These are phyloP conservation scores for Boletellus ananiceps DNA, from an alignment of 768 basidiomycete species.

Conservation along the genomic window DNA sequence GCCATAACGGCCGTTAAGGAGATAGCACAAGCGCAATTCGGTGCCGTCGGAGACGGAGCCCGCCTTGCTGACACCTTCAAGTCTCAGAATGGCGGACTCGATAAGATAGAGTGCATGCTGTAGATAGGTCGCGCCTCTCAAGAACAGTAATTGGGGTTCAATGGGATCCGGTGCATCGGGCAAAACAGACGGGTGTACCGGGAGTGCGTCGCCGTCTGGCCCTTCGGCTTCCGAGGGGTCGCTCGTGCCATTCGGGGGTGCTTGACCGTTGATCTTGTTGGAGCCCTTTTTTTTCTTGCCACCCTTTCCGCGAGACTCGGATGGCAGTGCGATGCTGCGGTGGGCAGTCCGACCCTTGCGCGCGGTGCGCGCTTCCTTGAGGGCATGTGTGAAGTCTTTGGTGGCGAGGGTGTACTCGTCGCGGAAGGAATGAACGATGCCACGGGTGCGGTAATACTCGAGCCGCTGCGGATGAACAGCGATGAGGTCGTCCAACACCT, in stretches of 20 bases:
- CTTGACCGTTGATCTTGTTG: conserved; percentile 53
- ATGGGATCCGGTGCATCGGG: conserved; percentile 83
- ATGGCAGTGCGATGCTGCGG: conserved; percentile 36
- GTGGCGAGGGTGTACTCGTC: conserved; percentile 73
- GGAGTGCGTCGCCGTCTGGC: conserved; percentile 45
- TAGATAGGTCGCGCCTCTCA: conserved; percentile 78
- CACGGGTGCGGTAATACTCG: conserved; percentile 85
- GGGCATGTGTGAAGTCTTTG: conserved; percentile 76
- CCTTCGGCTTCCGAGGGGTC: conserved; percentile 43
- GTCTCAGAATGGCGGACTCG: conserved; percentile 62
- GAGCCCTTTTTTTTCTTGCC: conserved; percentile 55
- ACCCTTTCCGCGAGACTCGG: conserved; percentile 38
- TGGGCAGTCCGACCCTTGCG: conserved; percentile 64
- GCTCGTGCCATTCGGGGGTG: conserved; percentile 64
- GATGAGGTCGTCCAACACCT: conserved; percentile 78
- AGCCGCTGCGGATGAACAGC: conserved; percentile 66
- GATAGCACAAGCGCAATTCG: conserved; percentile 72
- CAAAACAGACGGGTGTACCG: conserved; percentile 67
- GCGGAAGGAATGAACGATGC: conserved; percentile 84
- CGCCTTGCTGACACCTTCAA: conserved; percentile 65
- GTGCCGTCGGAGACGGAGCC: conserved; percentile 55
- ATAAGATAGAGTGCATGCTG: conserved; percentile 75
- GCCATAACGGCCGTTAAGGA: conserved; percentile 74
- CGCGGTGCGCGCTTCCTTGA: conserved; percentile 68
- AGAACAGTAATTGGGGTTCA: conserved; percentile 78